Base-by-base conservation (phyloP, 2,329 filamentous ascomycete species). In the Emmonsia crescens region DNA sequence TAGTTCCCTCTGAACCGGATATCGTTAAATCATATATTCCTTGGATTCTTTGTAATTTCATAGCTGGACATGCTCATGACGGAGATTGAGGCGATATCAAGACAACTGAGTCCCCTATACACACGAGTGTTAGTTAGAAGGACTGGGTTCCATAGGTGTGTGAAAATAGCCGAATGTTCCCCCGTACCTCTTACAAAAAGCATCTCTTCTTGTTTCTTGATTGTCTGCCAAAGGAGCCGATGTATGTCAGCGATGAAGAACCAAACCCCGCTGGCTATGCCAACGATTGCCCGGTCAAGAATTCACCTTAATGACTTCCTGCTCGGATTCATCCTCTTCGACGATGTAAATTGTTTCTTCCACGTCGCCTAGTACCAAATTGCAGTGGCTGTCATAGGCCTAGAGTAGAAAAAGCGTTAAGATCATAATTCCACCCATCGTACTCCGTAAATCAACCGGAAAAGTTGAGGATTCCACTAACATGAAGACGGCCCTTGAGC, bases 371-470 rank as follows among this genome's bases (percentile, higher is more conserved):
- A 99, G 82, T 5, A 99, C 91, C 52, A 99, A 78, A 72, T 99
- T 99, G 83, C 95, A 99, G 76, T 99, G 94, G 71, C 91, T 96
- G 74, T 99, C 94, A 74, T 99, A 99, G 61, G 94, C 94, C 94
- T 99, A 63, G 33, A 48, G 21, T 44, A n/a, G 3, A 21, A 56
- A 64, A 19, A 63, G 44, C 44, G 59, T 64, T 44, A 65, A 38
- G 58, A 40, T 36, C 12, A 51, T 6, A 33, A 33, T 24, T n/a
- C 21, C 40, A n/a, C n/a, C n/a, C 24, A 19, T 6, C 24, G 54
- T 19, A 55, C 24, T 10, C 5, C 24, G 54, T 19, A 55, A 36
- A 38, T 36, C 1, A 38, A 24, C n/a, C n/a, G n/a, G 2, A 40
- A 40, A n/a, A n/a, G n/a, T 27, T 5, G n/a, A 8, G 52, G 29